These are phyloP conservation scores for Rhodosporidiobolus odoratus DNA, from an alignment of 768 basidiomycete species.

Conservation along the genomic window DNA sequence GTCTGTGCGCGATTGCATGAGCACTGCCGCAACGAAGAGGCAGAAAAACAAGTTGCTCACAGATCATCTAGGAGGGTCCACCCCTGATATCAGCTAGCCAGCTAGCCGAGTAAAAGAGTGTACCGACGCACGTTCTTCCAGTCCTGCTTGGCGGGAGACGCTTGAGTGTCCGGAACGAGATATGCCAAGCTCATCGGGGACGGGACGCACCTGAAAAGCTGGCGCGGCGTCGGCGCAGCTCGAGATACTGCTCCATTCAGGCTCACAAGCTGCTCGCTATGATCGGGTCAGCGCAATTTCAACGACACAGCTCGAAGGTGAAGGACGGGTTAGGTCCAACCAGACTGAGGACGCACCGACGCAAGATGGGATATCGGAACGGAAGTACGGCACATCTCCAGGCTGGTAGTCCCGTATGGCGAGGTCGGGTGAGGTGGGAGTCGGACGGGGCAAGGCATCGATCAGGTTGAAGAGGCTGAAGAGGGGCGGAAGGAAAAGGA, in stretches of 20 bases:
- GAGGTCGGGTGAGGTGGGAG: background rate
- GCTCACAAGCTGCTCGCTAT: slow-evolving; percentile 26
- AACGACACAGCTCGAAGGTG: no score
- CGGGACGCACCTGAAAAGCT: slow-evolving; percentile 27
- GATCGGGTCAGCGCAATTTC: no score
- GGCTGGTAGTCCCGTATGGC: background rate
- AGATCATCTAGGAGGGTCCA: background rate
- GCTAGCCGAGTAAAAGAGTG: background rate
- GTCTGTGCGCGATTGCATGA: background rate
- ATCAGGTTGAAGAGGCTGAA: background rate
- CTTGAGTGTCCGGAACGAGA: background rate
- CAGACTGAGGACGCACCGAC: slow-evolving; percentile 18
- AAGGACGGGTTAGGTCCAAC: no score
- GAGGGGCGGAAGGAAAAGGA: background rate
- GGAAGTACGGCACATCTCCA: slow-evolving; percentile 16
- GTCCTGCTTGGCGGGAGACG: slow-evolving; percentile 1
- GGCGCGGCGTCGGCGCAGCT: slow-evolving; percentile 22
- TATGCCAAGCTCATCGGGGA: no score
- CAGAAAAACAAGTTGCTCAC: background rate
- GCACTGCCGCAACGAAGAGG: no score
- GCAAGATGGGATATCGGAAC: slow-evolving; percentile 18
- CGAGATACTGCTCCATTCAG: slow-evolving; percentile 17
- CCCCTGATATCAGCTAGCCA: no score
- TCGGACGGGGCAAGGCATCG: background rate
- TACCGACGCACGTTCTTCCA: slow-evolving; percentile 4